Evolutionary conservation across 2,329 filamentous ascomycete species (phyloP), one percentile per base, ranked within the genome.

Genomic region (Aspergillus quadrilineatus): DNA sequence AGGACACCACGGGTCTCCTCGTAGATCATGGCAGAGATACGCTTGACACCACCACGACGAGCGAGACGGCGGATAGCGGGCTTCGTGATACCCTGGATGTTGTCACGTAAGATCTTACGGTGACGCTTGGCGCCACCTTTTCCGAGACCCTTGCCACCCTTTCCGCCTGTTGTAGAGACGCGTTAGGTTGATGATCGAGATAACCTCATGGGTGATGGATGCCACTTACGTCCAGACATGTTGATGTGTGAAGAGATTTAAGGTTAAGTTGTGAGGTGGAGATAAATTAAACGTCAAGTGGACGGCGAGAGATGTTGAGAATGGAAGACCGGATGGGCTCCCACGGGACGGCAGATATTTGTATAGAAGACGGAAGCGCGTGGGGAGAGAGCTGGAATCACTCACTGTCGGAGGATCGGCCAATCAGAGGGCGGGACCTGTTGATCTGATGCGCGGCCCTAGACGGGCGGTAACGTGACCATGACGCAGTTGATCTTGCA

Each of bases 21-120:
- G 82, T 90, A 90, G 81, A 90, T 90, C 88, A 89, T 95, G 77
- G 92, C 92, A 73, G 92, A 96, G 74, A 97, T 97, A 96, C 92
- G 92, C 90, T 97, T 97, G 85, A 97, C 92, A 92, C 92, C 92
- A 80, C 92, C 92, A 94, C 92, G 92, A 82, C 92, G 92, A 66
- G 92, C 92, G 77, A 97, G 92, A 95, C 92, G 92, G 74, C 92
- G 89, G 81, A 97, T 97, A 73, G 92, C 92, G 72, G 92, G 92
- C 89, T 97, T 97, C 75, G 92, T 97, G 77, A 97, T 97, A 82
- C 92, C 92, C 84, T 97, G 92, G 76, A 97, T 97, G 89, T 96
- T 97, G 89, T 96, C 92, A 81, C 92, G 91, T 79, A 97, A 86
- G 84, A 97, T 97, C 90, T 97, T 97, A 75, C 93, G 88, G 83